These are phyloP conservation scores for Porogramme epimiltina DNA, from an alignment of 1,284 basidiomycete genomes.

Conservation along the genomic window DNA sequence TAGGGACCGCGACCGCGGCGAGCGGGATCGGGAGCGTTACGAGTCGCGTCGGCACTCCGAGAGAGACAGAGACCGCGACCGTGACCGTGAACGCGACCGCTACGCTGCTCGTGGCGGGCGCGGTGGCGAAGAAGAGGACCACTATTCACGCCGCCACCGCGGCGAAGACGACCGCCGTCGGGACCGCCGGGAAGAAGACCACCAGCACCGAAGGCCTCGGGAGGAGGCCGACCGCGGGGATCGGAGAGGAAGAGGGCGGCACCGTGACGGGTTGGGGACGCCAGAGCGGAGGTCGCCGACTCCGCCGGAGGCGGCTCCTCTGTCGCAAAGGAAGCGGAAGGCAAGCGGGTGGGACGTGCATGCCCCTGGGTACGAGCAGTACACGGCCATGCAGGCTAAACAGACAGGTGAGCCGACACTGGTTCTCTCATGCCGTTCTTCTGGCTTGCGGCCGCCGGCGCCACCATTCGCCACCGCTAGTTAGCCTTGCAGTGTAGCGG, in stretches of 20 bases:
- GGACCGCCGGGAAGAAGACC: constrained; percentile 35
- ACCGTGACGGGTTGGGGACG: constrained; percentile 56
- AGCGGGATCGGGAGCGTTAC: constrained; percentile 42
- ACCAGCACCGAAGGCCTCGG: constrained; percentile 32
- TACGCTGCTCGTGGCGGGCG: constrained; percentile 26
- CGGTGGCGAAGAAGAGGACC: constrained; percentile 42
- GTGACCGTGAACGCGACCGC: constrained; percentile 40
- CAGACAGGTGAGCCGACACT: constrained; percentile 75
- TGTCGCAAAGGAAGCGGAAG: constrained; percentile 86
- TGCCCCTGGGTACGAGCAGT: constrained; percentile 93
- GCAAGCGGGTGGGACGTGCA: constrained; percentile 96
- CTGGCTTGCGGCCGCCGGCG: no score
- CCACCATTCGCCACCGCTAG: no score
- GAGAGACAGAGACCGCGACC: constrained; percentile 38
- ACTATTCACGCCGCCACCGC: constrained; percentile 42
- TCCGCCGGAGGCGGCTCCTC: constrained; percentile 79
- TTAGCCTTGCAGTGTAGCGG: no score
- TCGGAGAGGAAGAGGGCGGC: constrained; percentile 32
- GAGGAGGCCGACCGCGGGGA: constrained; percentile 39
- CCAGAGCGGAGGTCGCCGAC: constrained; percentile 88
- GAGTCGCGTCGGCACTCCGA: constrained; percentile 33
- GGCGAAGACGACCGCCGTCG: constrained; percentile 48
- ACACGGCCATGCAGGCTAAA: constrained; percentile 94
- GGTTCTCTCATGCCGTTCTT: no score
- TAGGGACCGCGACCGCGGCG: constrained; percentile 38